phyloP scores from a whole-genome alignment of 1,139 yeast genomes.

The Torulaspora pretoriensis region DNA sequence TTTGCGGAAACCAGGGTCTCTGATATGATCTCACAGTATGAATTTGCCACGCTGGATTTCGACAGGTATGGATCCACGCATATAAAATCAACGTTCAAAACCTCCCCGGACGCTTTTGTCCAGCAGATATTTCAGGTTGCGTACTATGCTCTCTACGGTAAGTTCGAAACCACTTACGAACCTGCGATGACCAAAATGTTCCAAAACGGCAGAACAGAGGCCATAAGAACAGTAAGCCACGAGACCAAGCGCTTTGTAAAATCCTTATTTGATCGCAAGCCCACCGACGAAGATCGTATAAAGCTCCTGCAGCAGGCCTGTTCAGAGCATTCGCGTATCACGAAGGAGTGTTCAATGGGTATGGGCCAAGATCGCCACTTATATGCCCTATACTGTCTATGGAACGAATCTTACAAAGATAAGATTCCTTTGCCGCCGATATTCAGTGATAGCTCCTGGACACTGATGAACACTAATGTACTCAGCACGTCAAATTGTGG shows the following conservation, averaged over 20 bases:
- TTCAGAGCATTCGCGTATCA: constrained; percentile 59
- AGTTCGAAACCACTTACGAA: constrained; percentile 89
- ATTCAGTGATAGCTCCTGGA: constrained; percentile 80
- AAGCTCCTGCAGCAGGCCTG: constrained; percentile 65
- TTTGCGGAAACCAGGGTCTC: constrained; percentile 89
- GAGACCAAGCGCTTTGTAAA: constrained; percentile 81
- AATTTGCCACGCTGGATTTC: constrained; percentile 77
- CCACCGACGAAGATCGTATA: constrained; percentile 58
- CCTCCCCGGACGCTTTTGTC: constrained; percentile 90
- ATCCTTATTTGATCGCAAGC: constrained; percentile 69
- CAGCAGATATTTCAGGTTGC: constrained; percentile 95
- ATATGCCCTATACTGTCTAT: constrained; percentile 80
- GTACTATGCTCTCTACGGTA: constrained; percentile 86
- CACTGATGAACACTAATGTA: constrained; percentile 59
- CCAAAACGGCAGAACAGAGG: constrained; percentile 89
- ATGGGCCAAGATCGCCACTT: constrained; percentile 88
- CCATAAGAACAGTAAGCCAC: constrained; percentile 75
- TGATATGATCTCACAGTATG: constrained; percentile 85
- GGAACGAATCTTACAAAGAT: constrained; percentile 68
- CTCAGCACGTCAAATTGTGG: constrained; percentile 71
- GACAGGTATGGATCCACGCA: constrained; percentile 69
- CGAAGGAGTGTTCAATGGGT: constrained; percentile 68
- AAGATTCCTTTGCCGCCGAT: constrained; percentile 50
- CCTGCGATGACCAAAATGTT: constrained; percentile 93
- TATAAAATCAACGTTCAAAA: constrained; percentile 72